Base-by-base conservation (phyloP, 179 eudicot species). In the Beta lomatogona region DNA sequence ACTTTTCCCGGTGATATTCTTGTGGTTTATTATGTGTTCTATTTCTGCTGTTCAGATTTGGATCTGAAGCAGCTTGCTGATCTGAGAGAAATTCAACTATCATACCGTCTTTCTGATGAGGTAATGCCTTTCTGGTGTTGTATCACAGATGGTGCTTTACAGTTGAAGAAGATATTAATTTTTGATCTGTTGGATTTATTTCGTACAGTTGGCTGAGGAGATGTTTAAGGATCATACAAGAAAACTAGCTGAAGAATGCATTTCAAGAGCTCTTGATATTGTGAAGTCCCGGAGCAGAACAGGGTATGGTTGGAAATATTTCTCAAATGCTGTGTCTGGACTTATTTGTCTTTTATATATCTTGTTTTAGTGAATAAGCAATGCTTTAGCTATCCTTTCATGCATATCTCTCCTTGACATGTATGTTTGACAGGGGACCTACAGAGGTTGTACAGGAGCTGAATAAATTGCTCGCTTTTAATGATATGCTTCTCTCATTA, bases 91-190 rank as follows among this genome's bases (percentile, higher is more conserved):
- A 91, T 91, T 73, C 99, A 96, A 81, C 87, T 91, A 76, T 83
- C 83, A 46, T 94, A 82, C 81, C 91, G 89, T 68, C 92, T 96
- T 45, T 91, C 99, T 78, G 97, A 94, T 83, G 97, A 94, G 97
- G 99, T 94, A 85, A 69, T 44, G 25, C 68, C 44, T 70, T 78
- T 44, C 1, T 85, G 52, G 54, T 71, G 69, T 58, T 36, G 63
- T 70, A 48, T 12, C 53, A 14, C 12, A 52, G 57, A 46, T 59
- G 69, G 16, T 70, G 60, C 68, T 79, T 57, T 66, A 44, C 61
- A 64, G 19, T 67, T 68, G 14, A 13, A 28, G 44, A 68, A 61
- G 1, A 90, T 80, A 87, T 88, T 86, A 87, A 88, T 91, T 87
- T 84, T 55, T 22, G 74, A 75, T 61, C 75, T 65, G n/a, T 73